A percentile compares a stretch with the other conserved stretches of the same genome.
Evolutionary conservation across 345 rosid species (phyloP).

Genomic region (Punica granatum): DNA sequence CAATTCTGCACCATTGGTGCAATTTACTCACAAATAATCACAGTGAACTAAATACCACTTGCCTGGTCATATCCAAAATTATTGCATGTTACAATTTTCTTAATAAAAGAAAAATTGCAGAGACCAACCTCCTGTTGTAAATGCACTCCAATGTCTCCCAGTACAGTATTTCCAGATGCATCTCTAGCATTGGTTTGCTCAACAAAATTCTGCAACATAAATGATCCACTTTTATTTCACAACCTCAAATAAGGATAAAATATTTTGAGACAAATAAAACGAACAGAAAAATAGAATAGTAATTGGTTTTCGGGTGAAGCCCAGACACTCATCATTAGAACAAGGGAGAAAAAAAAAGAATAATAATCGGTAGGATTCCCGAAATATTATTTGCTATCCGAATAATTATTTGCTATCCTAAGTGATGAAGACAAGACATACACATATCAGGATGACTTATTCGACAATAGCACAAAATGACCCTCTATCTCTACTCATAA

Average conservation of each 20-base stretch:
- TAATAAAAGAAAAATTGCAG: conserved; percentile 5
- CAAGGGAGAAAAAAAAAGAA: too few relatives aligned
- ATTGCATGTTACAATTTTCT: not conserved
- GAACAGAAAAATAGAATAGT: not conserved
- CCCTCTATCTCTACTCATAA: too few relatives aligned
- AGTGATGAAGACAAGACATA: too few relatives aligned
- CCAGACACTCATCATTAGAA: too few relatives aligned
- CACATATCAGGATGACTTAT: too few relatives aligned
- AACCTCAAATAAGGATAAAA: not conserved
- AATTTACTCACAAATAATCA: not conserved
- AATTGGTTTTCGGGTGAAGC: too few relatives aligned
- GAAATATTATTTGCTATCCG: too few relatives aligned
- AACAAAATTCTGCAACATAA: conserved; percentile 51
- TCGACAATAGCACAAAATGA: too few relatives aligned
- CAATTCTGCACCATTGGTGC: too few relatives aligned
- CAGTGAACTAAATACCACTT: not conserved
- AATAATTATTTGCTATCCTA: too few relatives aligned
- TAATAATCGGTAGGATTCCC: too few relatives aligned
- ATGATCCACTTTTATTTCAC: not conserved
- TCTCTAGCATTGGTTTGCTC: conserved; percentile 84
- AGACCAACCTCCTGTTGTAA: conserved; percentile 90
- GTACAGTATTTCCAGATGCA: conserved; percentile 86
- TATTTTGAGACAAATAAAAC: not conserved
- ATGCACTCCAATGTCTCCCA: conserved; percentile 85
- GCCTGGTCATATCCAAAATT: not conserved